Conservation (phyloP, 2,329 filamentous ascomycete genomes). For the Ascochyta koolunga region DNA sequence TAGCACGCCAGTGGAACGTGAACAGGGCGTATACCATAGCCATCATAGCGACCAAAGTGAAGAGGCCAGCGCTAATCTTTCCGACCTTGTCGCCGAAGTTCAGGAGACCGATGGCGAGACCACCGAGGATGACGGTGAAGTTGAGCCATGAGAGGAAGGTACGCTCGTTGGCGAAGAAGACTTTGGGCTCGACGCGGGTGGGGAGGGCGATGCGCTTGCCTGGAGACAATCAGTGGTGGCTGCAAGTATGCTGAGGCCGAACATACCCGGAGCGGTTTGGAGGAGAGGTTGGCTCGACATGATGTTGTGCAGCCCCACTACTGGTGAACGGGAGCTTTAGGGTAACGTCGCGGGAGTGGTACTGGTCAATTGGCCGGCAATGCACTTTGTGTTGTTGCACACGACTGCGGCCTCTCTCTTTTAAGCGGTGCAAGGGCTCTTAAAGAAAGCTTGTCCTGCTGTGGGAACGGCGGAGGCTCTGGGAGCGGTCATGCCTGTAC, state of each 20-base stretch:
- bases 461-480: not conserved
- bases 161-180: conserved; percentile 99
- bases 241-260: not conserved
- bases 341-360: conserved; percentile 1
- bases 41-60: conserved; percentile 91
- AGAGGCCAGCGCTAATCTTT: conserved; percentile 91
- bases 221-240: conserved; percentile 47
- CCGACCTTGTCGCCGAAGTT: conserved; percentile 97
- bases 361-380: conserved; percentile 17
- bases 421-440: not conserved
- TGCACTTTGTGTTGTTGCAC: not conserved
- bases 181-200: conserved; percentile 97
- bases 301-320: conserved; percentile 25
- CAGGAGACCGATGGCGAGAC: conserved; percentile 92
- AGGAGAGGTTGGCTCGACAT: conserved; percentile 98
- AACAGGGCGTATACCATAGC: conserved; percentile 94
- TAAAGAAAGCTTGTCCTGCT: conserved; percentile 9
- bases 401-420: conserved; percentile 18
- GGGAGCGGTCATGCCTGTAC: conserved; percentile 12
- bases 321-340: conserved; percentile 16
- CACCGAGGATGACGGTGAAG: conserved; percentile 97
- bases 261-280: conserved; percentile 85
- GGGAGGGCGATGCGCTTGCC: conserved; percentile 98
- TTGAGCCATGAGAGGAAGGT: conserved; percentile 99
- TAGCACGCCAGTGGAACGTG: conserved; percentile 97